phyloP scores from a whole-genome alignment of 1,284 basidiomycete species.

The Macrocybe sp. region DNA sequence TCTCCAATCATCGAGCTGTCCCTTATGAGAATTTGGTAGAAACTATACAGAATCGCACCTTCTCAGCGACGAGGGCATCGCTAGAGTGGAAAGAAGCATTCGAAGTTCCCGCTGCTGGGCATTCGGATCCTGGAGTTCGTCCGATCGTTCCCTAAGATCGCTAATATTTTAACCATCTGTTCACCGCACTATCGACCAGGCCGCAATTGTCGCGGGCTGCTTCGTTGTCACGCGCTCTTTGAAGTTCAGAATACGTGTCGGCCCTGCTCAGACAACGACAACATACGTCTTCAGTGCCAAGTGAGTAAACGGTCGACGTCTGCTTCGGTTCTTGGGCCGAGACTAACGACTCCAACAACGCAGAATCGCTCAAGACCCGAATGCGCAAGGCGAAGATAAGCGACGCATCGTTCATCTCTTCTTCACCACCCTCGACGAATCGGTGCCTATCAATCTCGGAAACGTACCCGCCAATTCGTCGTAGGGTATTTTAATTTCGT shows the following conservation, averaged over 20 bases:
- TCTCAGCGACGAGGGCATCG: slow-evolving; percentile 15
- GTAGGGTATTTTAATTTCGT: slow-evolving; percentile 7
- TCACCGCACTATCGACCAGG: slow-evolving; percentile 15
- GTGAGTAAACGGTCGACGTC: slow-evolving; percentile 17
- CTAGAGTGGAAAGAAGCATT: slow-evolving; percentile 33
- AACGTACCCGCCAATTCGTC: no score
- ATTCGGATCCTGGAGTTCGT: slow-evolving; percentile 7
- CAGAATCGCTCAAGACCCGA: slow-evolving; percentile 26
- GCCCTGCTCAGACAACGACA: slow-evolving; percentile 32
- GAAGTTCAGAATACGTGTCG: slow-evolving; percentile 39
- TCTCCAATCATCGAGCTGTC: slow-evolving; percentile 27
- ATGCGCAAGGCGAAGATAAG: slow-evolving; percentile 17
- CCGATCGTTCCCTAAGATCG: background rate
- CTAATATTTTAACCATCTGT: background rate
- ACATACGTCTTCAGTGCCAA: slow-evolving; percentile 37
- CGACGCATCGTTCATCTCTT: slow-evolving; percentile 33
- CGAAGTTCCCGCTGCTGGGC: slow-evolving; percentile 22
- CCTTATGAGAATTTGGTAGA: slow-evolving; percentile 26
- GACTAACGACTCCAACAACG: slow-evolving; percentile 1
- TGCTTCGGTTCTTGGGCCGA: background rate
- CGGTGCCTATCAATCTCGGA: slow-evolving; percentile 31
- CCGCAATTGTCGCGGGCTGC: slow-evolving; percentile 35
- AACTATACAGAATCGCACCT: slow-evolving; percentile 13
- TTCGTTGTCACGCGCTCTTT: slow-evolving; percentile 37
- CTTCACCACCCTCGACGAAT: slow-evolving; percentile 28